These are phyloP conservation scores for Termitomyces heimii DNA, from an alignment of 768 basidiomycete species.

Conservation along the genomic window DNA sequence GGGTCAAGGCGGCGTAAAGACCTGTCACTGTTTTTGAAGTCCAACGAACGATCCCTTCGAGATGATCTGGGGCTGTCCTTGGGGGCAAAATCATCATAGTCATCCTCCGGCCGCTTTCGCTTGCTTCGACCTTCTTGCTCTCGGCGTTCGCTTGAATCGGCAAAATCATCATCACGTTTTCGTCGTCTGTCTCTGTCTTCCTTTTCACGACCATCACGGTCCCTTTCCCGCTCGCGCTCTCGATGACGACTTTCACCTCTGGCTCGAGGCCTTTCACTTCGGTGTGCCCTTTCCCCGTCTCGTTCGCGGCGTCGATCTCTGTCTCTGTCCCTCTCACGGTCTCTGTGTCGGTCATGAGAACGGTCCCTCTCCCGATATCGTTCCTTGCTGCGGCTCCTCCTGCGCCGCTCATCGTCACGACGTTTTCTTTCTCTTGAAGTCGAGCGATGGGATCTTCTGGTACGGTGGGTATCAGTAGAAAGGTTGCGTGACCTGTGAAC, in stretches of 20 bases:
- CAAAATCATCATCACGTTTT: constrained; percentile 61
- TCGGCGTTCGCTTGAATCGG: constrained; percentile 35
- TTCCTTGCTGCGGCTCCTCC: constrained; percentile 54
- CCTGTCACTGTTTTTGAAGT: constrained; percentile 48
- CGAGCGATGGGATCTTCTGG: constrained; percentile 68
- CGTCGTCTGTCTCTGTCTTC: constrained; percentile 55
- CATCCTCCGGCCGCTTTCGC: constrained; percentile 57
- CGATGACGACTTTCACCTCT: constrained; percentile 51
- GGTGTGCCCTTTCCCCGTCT: constrained; percentile 42
- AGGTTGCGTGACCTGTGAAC: constrained; percentile 57
- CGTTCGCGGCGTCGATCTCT: constrained; percentile 45
- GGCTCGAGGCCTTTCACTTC: constrained; percentile 44
- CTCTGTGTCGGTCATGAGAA: constrained; percentile 50
- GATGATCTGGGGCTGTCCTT: constrained; percentile 45
- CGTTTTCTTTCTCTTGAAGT: constrained; percentile 58
- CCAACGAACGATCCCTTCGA: constrained; percentile 48
- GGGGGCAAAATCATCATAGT: constrained; percentile 35
- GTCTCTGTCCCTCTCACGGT: constrained; percentile 30
- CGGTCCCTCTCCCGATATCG: constrained; percentile 50
- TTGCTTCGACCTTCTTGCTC: constrained; percentile 58
- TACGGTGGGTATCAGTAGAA: constrained; percentile 73
- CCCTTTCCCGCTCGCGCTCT: constrained; percentile 43
- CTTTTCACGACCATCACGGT: constrained; percentile 25
- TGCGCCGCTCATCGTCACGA: constrained; percentile 55
- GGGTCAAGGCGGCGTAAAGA: constrained; percentile 38